A percentile compares a stretch with the other conserved stretches of the same genome.
These are phyloP conservation scores for Anisodus tanguticus DNA, from an alignment of 257 asterid genomes.

Conservation along the genomic window DNA sequence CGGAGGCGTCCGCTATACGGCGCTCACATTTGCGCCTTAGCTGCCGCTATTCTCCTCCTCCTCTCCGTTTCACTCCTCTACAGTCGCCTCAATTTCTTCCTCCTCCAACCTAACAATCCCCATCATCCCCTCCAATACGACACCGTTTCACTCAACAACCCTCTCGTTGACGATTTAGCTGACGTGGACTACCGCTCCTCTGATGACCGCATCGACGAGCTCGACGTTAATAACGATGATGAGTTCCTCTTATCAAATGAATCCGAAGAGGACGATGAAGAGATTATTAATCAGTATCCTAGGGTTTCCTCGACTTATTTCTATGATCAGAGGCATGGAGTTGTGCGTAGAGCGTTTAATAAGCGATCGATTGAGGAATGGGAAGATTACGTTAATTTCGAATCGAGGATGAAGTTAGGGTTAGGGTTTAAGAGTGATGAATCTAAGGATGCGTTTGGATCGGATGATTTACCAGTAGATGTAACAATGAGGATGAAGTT, in stretches of 20 bases:
- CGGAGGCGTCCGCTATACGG: slow-evolving; percentile 90
- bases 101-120: slow-evolving; percentile 53
- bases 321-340: slow-evolving; percentile 68
- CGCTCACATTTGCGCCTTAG: slow-evolving; percentile 66
- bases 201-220: slow-evolving; percentile 95
- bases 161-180: slow-evolving; percentile 77
- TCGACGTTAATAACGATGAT: slow-evolving; percentile 62
- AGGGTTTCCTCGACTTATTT: slow-evolving; percentile 56
- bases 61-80: slow-evolving; percentile 80
- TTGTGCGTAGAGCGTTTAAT: slow-evolving; percentile 70
- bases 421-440: slow-evolving; percentile 58
- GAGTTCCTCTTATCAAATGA: slow-evolving; percentile 46
- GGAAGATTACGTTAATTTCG: slow-evolving; percentile 88
- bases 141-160: slow-evolving; percentile 46
- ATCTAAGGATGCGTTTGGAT: slow-evolving; percentile 61
- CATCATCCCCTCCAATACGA: slow-evolving; percentile 58
- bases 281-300: slow-evolving; percentile 29
- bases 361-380: slow-evolving; percentile 86
- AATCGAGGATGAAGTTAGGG: slow-evolving; percentile 55
- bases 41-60: slow-evolving; percentile 79
- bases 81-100: slow-evolving; percentile 80
- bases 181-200: slow-evolving; percentile 54
- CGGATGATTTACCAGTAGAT: slow-evolving; percentile 82
- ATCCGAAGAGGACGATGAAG: slow-evolving; percentile 43
- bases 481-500: slow-evolving; percentile 65